Percentiles rank a stretch among this genome's conserved stretches.
These are phyloP conservation scores for Quercus variabilis DNA, from an alignment of 306 rosid genomes.

Conservation along the genomic window DNA sequence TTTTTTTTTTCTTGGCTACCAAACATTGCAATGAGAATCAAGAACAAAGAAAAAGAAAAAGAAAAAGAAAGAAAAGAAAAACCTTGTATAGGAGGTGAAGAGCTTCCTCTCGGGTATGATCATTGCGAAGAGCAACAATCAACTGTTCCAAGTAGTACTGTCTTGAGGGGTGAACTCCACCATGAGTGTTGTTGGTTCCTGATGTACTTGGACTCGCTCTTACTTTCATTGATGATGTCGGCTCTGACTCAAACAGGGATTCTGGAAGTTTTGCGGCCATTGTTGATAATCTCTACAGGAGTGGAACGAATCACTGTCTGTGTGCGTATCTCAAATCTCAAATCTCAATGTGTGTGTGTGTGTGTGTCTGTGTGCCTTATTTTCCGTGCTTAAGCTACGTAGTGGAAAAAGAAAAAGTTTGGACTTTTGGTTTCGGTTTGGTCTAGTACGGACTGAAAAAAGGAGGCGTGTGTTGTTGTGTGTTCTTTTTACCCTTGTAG, in stretches of 20 bases:
- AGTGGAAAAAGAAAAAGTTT: not conserved
- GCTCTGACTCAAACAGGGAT: not conserved
- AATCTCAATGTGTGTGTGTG: not conserved
- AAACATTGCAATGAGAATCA: not conserved
- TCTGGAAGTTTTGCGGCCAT: slow-evolving; percentile 16
- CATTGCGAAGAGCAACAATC: slow-evolving; percentile 19
- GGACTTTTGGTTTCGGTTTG: not conserved
- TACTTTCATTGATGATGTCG: not conserved
- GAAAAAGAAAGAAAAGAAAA: not conserved
- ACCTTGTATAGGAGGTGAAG: slow-evolving; percentile 27
- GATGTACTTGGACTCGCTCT: slow-evolving; percentile 4
- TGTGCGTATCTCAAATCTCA: no score
- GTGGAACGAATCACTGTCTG: no score
- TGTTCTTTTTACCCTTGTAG: not conserved
- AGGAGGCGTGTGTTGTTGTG: not conserved
- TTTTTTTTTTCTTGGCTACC: not conserved
- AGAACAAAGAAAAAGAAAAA: not conserved
- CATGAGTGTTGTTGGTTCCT: not conserved
- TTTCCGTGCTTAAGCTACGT: not conserved
- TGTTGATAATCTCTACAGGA: not conserved
- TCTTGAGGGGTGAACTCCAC: not conserved
- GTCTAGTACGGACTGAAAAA: not conserved
- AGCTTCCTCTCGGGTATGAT: slow-evolving; percentile 24
- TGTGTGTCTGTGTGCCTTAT: not conserved
- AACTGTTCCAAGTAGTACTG: not conserved